Evolutionary conservation across 768 basidiomycete genomes (phyloP).

Genomic region (Roridomyces roridus): DNA sequence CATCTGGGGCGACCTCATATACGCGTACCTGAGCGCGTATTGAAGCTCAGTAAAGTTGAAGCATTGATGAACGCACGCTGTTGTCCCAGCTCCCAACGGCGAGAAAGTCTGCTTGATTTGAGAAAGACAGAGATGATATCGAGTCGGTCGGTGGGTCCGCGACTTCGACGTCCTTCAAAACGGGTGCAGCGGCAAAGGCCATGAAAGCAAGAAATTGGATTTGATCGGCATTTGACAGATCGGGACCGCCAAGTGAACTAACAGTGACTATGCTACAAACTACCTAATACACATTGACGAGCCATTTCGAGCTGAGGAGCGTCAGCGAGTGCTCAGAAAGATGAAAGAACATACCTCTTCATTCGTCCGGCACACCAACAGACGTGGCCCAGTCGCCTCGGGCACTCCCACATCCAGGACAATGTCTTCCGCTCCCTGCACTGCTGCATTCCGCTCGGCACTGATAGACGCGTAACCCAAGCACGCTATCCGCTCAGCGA

Average conservation of each 20-base stretch:
- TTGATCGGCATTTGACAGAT: neutral
- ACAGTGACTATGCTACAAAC: constrained; percentile 1
- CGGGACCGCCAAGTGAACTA: too few relatives aligned
- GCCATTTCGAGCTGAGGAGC: constrained; percentile 49
- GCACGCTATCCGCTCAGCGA: constrained; percentile 59
- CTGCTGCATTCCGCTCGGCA: constrained; percentile 47
- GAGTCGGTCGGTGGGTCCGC: constrained; percentile 70
- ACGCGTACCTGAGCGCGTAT: constrained; percentile 60
- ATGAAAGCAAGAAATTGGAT: neutral
- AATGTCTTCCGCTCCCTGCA: constrained; percentile 40
- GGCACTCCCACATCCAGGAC: constrained; percentile 54
- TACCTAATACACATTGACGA: constrained; percentile 38
- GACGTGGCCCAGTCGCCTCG: constrained; percentile 32
- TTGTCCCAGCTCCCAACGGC: constrained; percentile 82
- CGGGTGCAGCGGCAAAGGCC: constrained; percentile 17
- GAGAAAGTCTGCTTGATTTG: constrained; percentile 57
- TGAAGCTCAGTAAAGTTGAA: neutral
- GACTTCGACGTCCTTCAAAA: constrained; percentile 64
- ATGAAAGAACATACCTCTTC: constrained; percentile 53
- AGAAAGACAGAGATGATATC: constrained; percentile 63
- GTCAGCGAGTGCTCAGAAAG: neutral
- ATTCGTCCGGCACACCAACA: constrained; percentile 71
- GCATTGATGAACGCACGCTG: constrained; percentile 49
- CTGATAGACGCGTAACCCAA: constrained; percentile 67
- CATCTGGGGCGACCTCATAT: constrained; percentile 67